These are phyloP conservation scores for Entomortierella parvispora DNA, from an alignment of 192 early-diverging fungal species.

Conservation along the genomic window DNA sequence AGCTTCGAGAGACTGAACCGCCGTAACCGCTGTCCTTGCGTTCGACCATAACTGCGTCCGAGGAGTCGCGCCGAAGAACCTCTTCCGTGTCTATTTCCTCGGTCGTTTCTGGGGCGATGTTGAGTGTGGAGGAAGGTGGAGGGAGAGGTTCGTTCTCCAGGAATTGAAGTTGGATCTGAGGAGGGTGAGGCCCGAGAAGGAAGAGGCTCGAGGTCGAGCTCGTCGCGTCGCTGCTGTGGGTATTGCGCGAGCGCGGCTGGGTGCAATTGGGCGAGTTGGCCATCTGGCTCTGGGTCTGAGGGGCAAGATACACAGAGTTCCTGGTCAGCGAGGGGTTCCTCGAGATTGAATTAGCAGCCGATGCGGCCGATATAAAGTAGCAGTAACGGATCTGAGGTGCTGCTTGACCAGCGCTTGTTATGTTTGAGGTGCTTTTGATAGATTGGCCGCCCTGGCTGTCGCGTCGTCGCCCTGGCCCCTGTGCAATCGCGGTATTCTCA, in stretches of 20 bases:
- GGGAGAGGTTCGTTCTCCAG: constrained; percentile 38
- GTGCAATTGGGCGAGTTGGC: constrained; percentile 26
- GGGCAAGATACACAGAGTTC: constrained; percentile 28
- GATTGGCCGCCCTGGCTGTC: not conserved
- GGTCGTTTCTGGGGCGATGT: not conserved
- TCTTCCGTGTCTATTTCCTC: not conserved
- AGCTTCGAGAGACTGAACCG: constrained; percentile 39
- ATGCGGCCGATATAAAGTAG: constrained; percentile 41
- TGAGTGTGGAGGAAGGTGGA: constrained; percentile 8
- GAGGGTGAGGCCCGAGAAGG: constrained; percentile 32
- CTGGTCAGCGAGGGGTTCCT: constrained; percentile 14
- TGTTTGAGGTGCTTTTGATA: not conserved
- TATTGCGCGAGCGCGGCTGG: constrained; percentile 20
- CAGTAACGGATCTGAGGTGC: constrained; percentile 49
- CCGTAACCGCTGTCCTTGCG: constrained; percentile 52
- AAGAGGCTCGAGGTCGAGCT: not conserved
- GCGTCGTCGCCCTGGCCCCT: not conserved
- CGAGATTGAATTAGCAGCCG: constrained; percentile 4
- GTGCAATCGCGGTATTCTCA: too few relatives aligned
- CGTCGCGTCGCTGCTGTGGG: not conserved
- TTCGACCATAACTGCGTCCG: constrained; percentile 31
- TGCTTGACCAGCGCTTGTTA: not conserved
- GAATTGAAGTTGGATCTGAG: constrained; percentile 46
- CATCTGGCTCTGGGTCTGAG: constrained; percentile 20
- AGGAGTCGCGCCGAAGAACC: not conserved